A percentile compares a stretch with the other conserved stretches of the same genome.
Evolutionary conservation across 306 rosid species (phyloP).

Genomic region (Biancaea sappan): DNA sequence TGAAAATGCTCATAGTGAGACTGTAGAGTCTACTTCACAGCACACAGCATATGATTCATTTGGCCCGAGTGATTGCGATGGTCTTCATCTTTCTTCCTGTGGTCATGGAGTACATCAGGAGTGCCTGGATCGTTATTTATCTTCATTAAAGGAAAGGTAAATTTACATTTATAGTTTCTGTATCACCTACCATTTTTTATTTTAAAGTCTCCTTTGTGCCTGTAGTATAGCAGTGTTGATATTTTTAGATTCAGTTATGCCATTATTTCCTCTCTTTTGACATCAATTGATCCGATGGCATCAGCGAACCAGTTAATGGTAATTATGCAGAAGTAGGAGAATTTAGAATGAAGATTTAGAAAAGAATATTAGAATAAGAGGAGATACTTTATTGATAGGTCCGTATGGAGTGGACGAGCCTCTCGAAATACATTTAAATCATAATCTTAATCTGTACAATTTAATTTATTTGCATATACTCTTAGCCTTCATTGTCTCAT

Average conservation of each 20-base stretch:
- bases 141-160: conserved; percentile 91
- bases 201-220: neutral
- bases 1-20: conserved; percentile 46
- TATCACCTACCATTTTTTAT: neutral
- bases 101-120: conserved; percentile 98
- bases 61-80: conserved; percentile 84
- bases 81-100: conserved; percentile 91
- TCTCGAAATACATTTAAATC: too few relatives aligned
- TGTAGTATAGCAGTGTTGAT: neutral
- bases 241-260: neutral
- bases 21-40: conserved; percentile 51
- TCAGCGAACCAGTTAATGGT: too few relatives aligned
- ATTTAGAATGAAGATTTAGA: too few relatives aligned
- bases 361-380: too few relatives aligned
- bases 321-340: too few relatives aligned
- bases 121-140: conserved; percentile 85
- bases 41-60: conserved; percentile 60
- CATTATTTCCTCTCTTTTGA: neutral
- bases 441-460: neutral
- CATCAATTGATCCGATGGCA: neutral
- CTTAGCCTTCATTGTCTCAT: neutral
- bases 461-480: neutral
- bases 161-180: conserved; percentile 11
- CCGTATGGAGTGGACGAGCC: too few relatives aligned
- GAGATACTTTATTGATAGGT: too few relatives aligned